Evolutionary conservation across 192 early-diverging fungal species (phyloP).

Genomic region (Umbelopsis vinacea): DNA sequence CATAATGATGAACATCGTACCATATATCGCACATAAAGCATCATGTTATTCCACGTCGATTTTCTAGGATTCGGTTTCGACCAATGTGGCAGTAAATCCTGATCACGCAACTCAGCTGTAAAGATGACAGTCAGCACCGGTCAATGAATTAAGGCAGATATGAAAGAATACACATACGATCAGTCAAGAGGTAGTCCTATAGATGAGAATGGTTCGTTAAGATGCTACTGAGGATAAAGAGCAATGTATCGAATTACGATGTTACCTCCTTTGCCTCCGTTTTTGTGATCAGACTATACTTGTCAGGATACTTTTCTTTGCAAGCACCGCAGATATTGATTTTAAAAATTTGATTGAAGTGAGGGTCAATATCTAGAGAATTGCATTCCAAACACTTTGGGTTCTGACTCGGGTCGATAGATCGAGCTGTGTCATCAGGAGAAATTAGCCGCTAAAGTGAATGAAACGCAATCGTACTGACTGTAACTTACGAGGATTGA

Average conservation of each 20-base stretch:
- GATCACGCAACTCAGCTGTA: constrained; percentile 81
- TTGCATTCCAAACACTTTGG: constrained; percentile 85
- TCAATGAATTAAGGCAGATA: not conserved
- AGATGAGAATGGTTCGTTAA: not conserved
- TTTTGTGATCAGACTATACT: constrained; percentile 94
- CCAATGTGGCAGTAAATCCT: constrained; percentile 78
- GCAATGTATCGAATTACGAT: not conserved
- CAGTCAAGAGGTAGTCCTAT: constrained; percentile 93
- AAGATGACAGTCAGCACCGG: not conserved
- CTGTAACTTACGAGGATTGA: constrained; percentile 53
- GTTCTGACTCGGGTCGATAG: constrained; percentile 54
- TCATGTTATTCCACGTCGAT: constrained; percentile 96
- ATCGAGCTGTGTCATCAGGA: constrained; percentile 42
- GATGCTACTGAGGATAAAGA: not conserved
- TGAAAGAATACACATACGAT: constrained; percentile 56
- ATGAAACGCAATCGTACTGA: not conserved
- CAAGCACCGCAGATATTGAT: constrained; percentile 79
- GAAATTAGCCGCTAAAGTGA: constrained; percentile 13
- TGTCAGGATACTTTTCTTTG: constrained; percentile 75
- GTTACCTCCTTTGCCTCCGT: constrained; percentile 86
- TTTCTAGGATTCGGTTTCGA: constrained; percentile 94
- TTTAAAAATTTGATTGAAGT: constrained; percentile 73
- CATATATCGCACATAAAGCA: constrained; percentile 84
- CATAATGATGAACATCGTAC: constrained; percentile 34
- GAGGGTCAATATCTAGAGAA: constrained; percentile 81